Evolutionary conservation across 2,329 filamentous ascomycete species (phyloP), one percentile per base, ranked within the genome.

Genomic region (Aspergillus vadensis): DNA sequence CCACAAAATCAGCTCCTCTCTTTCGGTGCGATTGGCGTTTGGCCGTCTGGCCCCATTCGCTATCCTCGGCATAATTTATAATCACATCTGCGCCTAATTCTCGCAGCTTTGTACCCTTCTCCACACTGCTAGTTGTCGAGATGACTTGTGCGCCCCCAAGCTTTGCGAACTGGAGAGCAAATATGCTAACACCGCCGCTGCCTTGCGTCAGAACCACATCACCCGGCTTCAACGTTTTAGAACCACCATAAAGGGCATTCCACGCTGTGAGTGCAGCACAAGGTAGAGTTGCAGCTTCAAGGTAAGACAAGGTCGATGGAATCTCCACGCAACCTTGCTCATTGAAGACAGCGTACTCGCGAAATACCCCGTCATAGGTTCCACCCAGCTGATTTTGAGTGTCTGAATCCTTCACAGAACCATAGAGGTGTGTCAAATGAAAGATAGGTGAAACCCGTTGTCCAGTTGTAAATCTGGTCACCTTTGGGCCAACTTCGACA

Each of bases 1-100:
- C 21, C 2, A 59, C 25, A 23, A 27, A 51, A 15, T 50, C 17
- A 5, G 44, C 52, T 2, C 55, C 55, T 8, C 21, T 30, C 3
- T 43, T 44, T 2, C 15, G 14, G 23, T 32, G 36, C 76, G 79
- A 80, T 9, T 79, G 67, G 83, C 92, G 95, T 82, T 92, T 94
- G 80, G 85, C 85, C 21, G 78, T 78, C 0, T 72, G 67, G 6
- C 85, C 82, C 86, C 86, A 88, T 10, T 82, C 76, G 0, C 81
- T 74, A 2, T 74, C 77, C 1, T 72, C 76, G 19, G 77, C 79
- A 72, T 88, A 88, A 71, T 88, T 87, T 69, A 88, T 78, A 2
- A 81, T 77, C 50, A 82, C 74, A 41, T 80, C 76, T 0, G 82
- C 86, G 2, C 86, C 85, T 2, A 86, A 74, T 2, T 75, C 69